Evolutionary conservation across 805 yeast species (phyloP), one percentile per base, ranked within the genome.

Genomic region (Clavispora asparagi): DNA sequence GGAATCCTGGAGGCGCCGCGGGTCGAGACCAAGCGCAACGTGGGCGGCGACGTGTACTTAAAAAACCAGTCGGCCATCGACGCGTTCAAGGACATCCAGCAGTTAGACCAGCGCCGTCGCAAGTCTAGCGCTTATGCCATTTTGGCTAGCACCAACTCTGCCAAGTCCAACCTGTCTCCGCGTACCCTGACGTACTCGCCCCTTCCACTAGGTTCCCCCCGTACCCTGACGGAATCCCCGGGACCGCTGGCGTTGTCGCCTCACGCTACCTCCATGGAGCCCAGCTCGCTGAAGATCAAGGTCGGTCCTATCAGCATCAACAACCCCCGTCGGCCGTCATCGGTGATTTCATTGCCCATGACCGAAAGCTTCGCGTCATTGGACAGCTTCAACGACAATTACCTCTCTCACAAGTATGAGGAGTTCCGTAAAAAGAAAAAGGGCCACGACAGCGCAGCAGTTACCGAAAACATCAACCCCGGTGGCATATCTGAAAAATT

Each of bases 301-400:
- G 65, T 69, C n/a, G 71, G 70, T 0, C 73, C 74, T 1, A 60
- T 68, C 19, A 56, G 60, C 44, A 62, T 59, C 17, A 54, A 52
- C 27, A 58, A 55, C 6, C 50, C 45, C 36, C 45, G 58, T 30
- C 48, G 71, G 27, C 70, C 71, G 28, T 88, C 95, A 1, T 94
- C 96, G 26, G 76, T 86, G 39, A 82, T 84, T 46, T 77, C 83
- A 26, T 67, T 85, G 35, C 88, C 88, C 0, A 69, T 83, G 13
- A 83, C 80, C 50, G 87, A 86, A 37, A 83, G 90, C 50, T 85
- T 84, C 70, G 92, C 92, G 1, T 85, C 91, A 0, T 66, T 86
- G 58, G 90, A 83, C 57, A 81, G 90, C 59, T 75, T 78, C 48
- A 82, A 83, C 58, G 76, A 80, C 53, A 85, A 80, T 43, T 77